Conservation (phyloP, 805 yeast species). For the Wickerhamiella brachini region DNA sequence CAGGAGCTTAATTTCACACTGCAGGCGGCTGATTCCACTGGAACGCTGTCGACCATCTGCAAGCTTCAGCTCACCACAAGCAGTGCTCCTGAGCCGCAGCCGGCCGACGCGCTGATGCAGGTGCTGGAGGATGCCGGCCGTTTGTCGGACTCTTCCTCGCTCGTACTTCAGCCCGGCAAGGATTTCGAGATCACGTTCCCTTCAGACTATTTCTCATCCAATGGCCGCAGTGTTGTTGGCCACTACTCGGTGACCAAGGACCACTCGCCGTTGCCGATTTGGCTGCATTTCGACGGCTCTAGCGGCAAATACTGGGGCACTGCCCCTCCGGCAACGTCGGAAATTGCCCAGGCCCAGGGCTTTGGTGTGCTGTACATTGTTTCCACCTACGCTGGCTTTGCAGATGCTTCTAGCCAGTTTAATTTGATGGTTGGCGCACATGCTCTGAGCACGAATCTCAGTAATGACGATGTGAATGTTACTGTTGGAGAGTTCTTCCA, state of each 20-base stretch:
- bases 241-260: slow-evolving; percentile 74
- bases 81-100: slow-evolving; percentile 39
- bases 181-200: slow-evolving; percentile 54
- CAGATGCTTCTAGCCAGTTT: slow-evolving; percentile 60
- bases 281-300: slow-evolving; percentile 59
- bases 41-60: slow-evolving; percentile 35
- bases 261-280: slow-evolving; percentile 79
- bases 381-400: slow-evolving; percentile 58
- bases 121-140: slow-evolving; percentile 52
- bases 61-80: slow-evolving; percentile 45
- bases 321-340: slow-evolving; percentile 76
- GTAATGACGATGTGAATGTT: slow-evolving; percentile 51
- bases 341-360: slow-evolving; percentile 71
- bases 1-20: slow-evolving; percentile 34
- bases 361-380: slow-evolving; percentile 66
- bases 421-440: slow-evolving; percentile 79
- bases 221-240: slow-evolving; percentile 39
- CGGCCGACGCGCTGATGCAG: slow-evolving; percentile 31
- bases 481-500: slow-evolving; percentile 44
- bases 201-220: slow-evolving; percentile 40
- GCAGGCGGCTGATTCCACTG: slow-evolving; percentile 50
- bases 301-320: slow-evolving; percentile 65
- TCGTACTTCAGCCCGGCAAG: slow-evolving; percentile 60
- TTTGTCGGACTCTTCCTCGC: slow-evolving; percentile 63
- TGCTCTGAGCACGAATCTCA: slow-evolving; percentile 51